phyloP scores from a whole-genome alignment of 2,329 filamentous ascomycete genomes.

The Ophiocordyceps robertsii region DNA sequence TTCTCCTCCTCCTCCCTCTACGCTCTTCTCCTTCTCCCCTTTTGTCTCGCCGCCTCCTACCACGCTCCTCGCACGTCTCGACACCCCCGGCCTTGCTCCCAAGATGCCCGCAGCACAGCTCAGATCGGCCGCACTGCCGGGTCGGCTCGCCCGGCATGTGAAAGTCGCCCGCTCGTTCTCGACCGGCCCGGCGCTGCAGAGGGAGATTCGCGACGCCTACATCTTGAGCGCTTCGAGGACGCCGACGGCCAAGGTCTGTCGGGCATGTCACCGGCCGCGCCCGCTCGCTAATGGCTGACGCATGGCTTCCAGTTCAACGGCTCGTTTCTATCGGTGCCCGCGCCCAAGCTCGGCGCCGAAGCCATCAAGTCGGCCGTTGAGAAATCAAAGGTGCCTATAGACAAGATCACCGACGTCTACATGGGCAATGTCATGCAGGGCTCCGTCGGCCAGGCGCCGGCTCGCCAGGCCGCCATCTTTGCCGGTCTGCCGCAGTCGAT shows the following conservation, averaged over 20 bases:
- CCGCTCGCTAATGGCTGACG: not conserved
- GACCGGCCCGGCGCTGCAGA: constrained; percentile 25
- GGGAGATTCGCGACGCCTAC: constrained; percentile 81
- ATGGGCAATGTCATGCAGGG: constrained; percentile 93
- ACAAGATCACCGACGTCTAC: constrained; percentile 83
- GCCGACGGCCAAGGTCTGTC: constrained; percentile 69
- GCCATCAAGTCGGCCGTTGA: constrained; percentile 85
- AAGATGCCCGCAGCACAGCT: constrained; percentile 19
- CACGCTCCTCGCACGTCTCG: no score
- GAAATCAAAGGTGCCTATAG: constrained; percentile 70
- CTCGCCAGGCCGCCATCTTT: constrained; percentile 80
- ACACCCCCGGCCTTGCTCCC: not conserved
- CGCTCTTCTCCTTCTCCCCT: not conserved
- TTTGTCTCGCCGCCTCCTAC: not conserved
- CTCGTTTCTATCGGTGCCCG: constrained; percentile 68
- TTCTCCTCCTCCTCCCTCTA: not conserved
- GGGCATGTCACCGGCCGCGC: not conserved
- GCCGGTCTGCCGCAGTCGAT: constrained; percentile 70
- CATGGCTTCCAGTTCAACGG: constrained; percentile 66
- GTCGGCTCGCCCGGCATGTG: constrained; percentile 25
- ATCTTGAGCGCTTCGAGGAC: constrained; percentile 85
- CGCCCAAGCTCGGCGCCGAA: constrained; percentile 75
- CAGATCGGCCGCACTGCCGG: constrained; percentile 17
- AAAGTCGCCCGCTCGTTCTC: constrained; percentile 33
- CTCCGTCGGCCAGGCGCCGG: constrained; percentile 76